Percentiles rank a stretch among this genome's conserved stretches.
Conservation (phyloP, 805 yeast species). For the Torulaspora franciscae region DNA sequence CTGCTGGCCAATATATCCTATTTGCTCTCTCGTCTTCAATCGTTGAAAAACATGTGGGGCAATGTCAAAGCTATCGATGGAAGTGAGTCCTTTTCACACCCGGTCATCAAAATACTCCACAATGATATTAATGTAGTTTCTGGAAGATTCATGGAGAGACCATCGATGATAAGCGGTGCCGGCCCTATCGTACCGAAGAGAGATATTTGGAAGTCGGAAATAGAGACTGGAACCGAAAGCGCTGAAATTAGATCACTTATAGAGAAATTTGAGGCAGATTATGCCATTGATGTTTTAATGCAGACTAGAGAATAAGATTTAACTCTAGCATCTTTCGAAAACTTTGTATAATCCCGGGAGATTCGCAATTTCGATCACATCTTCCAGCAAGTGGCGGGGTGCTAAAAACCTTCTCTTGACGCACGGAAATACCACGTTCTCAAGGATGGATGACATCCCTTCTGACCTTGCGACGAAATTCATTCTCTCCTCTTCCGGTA, state of each 20-base stretch:
- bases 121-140: conserved; percentile 22
- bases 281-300: conserved; percentile 16
- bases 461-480: conserved; percentile 27
- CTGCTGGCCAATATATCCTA: conserved; percentile 11
- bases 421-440: conserved; percentile 59
- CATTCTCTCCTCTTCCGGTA: conserved; percentile 25
- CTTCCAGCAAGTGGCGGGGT: conserved; percentile 45
- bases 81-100: conserved; percentile 21
- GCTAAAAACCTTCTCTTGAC: conserved; percentile 62
- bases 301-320: conserved; percentile 3
- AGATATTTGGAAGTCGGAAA: conserved; percentile 1
- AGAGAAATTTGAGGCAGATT: conserved; percentile 20
- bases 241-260: conserved; percentile 19
- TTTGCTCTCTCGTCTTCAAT: conserved; percentile 20
- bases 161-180: conserved; percentile 12
- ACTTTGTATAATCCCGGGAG: conserved; percentile 87
- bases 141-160: conserved; percentile 5
- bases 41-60: conserved; percentile 24
- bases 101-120: conserved; percentile 26
- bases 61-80: conserved; percentile 21
- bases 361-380: conserved; percentile 80
- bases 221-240: conserved; percentile 8
- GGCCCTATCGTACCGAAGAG: conserved; percentile 1
- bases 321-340: conserved; percentile 75
- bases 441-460: conserved; percentile 42